Evolutionary conservation across 2,329 filamentous ascomycete species (phyloP), one percentile per base, ranked within the genome.

Genomic region (Stagonosporopsis vannaccii): DNA sequence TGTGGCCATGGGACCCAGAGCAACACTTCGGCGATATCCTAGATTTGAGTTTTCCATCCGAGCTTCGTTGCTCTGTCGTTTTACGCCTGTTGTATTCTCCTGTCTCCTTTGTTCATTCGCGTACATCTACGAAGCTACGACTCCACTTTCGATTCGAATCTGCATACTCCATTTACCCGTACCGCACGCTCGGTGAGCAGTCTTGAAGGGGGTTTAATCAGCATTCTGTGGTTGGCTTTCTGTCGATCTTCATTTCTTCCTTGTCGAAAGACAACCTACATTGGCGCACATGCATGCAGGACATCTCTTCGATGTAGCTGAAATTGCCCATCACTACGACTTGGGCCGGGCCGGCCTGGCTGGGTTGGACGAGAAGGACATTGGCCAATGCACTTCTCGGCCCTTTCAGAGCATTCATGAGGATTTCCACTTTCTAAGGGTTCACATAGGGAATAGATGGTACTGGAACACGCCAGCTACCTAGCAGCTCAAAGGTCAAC

Each of bases 1-100:
- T 60, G 59, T 61, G 57, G 65, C 56, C 57, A 64, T 13, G 44
- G 65, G 63, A 66, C 50, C 60, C 51, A 23, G 39, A 52, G 53
- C 56, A 63, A 58, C 41, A 58, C 53, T 59, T 62, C 59, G 51
- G 66, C 65, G 66, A 72, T 72, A 72, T 70, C 67, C 65, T 72
- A 51, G 69, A 68, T 67, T 59, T 69, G 65, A 58, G 56, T 42
- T 66, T 61, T 50, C 50, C 62, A 50, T 46, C 49, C 37, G 67
- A 60, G 62, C 62, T 67, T 69, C 65, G 52, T 53, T 63, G 69
- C 60, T 66, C 61, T 39, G 50, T 61, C 39, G 50, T 51, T 54
- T 46, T 56, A 56, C 37, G 25, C 32, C 23, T 47, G 58, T 53
- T 49, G 45, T 54, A 46, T 52, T 61, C 48, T 58, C 54, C 37